Evolutionary conservation across 1,284 basidiomycete species (phyloP).

Genomic region (Salmacisia buchloeana): DNA sequence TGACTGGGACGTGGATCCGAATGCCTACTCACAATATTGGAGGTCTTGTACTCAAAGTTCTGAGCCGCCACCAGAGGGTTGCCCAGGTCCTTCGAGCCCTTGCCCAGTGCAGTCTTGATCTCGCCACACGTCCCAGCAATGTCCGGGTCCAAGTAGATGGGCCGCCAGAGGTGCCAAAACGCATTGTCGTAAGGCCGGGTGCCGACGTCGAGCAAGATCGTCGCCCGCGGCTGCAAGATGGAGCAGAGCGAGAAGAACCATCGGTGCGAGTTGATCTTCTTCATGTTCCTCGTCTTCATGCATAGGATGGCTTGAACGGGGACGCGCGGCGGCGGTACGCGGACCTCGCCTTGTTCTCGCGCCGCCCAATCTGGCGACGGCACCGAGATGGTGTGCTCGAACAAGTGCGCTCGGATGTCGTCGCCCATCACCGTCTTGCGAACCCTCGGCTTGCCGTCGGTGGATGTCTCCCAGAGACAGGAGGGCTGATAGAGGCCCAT

Average conservation of each 20-base stretch:
- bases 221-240: constrained; percentile 11
- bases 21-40: background rate
- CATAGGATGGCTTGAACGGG: constrained; percentile 11
- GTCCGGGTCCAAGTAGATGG: constrained; percentile 3
- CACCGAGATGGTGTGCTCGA: constrained; percentile 10
- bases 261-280: constrained; percentile 13
- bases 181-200: constrained; percentile 9
- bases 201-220: constrained; percentile 9
- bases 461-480: constrained; percentile 21
- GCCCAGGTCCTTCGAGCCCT: background rate
- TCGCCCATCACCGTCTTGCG: constrained; percentile 19
- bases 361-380: constrained; percentile 12
- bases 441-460: constrained; percentile 23
- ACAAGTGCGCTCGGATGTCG: constrained; percentile 10
- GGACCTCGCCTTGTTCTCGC: background rate
- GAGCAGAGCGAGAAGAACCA: constrained; percentile 15
- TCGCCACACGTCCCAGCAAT: constrained; percentile 11
- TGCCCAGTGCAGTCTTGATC: background rate
- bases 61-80: constrained; percentile 12
- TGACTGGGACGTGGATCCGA: background rate
- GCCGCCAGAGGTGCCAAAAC: constrained; percentile 13
- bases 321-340: constrained; percentile 5
- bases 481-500: constrained; percentile 14
- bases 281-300: constrained; percentile 12
- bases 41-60: constrained; percentile 14